Percentiles rank a stretch among this genome's conserved stretches.
These are phyloP conservation scores for Chionographis japonica DNA, from an alignment of 106 monocot genomes.

Conservation along the genomic window DNA sequence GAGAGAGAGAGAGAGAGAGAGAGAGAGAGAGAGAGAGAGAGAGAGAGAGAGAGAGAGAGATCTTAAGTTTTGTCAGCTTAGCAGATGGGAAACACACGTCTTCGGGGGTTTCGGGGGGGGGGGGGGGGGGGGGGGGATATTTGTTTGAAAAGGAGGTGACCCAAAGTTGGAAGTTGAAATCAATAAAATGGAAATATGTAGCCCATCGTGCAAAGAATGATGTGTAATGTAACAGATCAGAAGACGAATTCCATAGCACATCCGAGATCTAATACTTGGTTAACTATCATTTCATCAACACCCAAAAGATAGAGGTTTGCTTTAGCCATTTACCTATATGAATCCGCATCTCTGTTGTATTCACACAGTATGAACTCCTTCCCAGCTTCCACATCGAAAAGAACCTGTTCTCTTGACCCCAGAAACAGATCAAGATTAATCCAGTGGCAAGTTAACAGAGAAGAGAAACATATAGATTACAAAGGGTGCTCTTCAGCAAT, in stretches of 20 bases:
- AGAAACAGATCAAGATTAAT: not conserved
- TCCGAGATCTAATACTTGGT: too few species aligned
- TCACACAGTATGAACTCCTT: conserved; percentile 96
- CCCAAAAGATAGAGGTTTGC: not conserved
- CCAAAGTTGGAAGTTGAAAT: conserved; percentile 23
- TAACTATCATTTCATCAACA: too few species aligned
- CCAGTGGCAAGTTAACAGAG: not conserved
- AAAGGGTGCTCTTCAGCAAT: too few species aligned
- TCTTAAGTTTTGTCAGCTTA: conserved; percentile 73
- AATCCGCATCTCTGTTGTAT: conserved; percentile 97
- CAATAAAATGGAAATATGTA: not conserved
- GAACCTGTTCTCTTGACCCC: conserved; percentile 34
- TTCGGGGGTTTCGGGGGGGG: conserved; percentile 50
- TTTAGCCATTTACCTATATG: conserved; percentile 56
- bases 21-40: too few species aligned
- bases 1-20: too few species aligned
- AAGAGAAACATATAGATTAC: not conserved
- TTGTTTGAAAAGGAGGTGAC: conserved; percentile 97
- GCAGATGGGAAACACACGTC: conserved; percentile 78
- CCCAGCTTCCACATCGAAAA: conserved; percentile 41
- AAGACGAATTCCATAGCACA: too few species aligned
- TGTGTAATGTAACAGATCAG: too few species aligned
- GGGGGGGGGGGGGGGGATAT: conserved; percentile 18
- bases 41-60: conserved; percentile 19
- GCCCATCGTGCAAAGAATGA: not conserved